Conservation (phyloP, 2,329 filamentous ascomycete genomes). For the Trichophyton equinum region DNA sequence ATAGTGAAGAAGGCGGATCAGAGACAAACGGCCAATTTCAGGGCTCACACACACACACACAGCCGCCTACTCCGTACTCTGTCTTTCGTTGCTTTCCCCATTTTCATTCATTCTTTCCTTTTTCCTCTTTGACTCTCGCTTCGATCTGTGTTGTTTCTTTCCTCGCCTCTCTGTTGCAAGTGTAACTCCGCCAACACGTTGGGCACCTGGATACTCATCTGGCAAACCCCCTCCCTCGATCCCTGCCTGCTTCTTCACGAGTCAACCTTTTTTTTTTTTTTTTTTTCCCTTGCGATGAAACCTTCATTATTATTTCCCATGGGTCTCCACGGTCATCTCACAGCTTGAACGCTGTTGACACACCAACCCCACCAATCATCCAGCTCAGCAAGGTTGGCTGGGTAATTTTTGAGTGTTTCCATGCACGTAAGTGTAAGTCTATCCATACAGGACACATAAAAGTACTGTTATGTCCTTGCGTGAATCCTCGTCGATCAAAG, state of each 20-base stretch:
- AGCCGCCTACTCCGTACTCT: neutral
- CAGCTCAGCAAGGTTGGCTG: neutral
- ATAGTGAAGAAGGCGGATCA: neutral
- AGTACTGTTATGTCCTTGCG: neutral
- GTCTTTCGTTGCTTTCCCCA: neutral
- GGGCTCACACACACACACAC: neutral
- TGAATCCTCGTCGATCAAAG: neutral
- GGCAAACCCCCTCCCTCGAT: neutral
- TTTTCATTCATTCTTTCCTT: neutral
- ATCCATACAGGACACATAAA: neutral
- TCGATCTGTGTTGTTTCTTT: neutral
- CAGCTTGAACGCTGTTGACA: slow-evolving; percentile 1
- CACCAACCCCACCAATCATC: neutral
- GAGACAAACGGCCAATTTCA: neutral
- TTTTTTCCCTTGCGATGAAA: neutral
- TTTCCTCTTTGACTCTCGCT: neutral
- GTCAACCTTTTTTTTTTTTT: neutral
- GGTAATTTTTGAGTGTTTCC: neutral
- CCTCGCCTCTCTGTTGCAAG: neutral
- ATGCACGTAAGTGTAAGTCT: neutral
- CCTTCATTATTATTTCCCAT: neutral
- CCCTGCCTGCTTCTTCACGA: neutral
- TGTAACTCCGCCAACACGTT: slow-evolving; percentile 1
- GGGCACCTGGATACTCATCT: neutral
- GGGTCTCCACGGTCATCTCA: neutral